Percentiles rank a stretch among this genome's conserved stretches.
Conservation (phyloP, 2,329 filamentous ascomycete species). For the Aspergillus fumigatiaffinis region DNA sequence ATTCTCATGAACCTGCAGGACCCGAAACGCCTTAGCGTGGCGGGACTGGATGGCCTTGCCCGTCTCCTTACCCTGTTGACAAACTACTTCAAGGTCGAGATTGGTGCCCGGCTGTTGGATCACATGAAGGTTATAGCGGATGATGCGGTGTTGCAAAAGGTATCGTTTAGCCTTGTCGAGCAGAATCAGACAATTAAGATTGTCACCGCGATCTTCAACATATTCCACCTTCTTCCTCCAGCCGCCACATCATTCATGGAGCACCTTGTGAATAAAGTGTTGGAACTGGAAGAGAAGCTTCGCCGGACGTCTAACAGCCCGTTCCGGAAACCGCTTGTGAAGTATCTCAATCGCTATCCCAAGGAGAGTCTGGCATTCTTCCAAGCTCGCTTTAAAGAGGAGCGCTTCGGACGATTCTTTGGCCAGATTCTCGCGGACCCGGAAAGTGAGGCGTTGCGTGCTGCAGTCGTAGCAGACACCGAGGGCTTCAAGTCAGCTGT, state of each 20-base stretch:
- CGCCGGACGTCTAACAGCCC: slow-evolving; percentile 86
- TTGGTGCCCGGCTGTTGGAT: slow-evolving; percentile 86
- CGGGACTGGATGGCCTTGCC: slow-evolving; percentile 86
- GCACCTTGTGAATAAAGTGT: slow-evolving; percentile 80
- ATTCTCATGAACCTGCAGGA: slow-evolving; percentile 97
- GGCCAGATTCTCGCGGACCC: slow-evolving; percentile 77
- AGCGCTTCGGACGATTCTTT: slow-evolving; percentile 85
- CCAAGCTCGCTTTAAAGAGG: slow-evolving; percentile 72
- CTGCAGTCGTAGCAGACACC: slow-evolving; percentile 68
- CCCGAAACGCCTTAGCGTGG: slow-evolving; percentile 80
- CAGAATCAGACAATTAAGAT: slow-evolving; percentile 92
- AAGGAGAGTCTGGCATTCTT: slow-evolving; percentile 82
- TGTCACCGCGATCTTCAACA: slow-evolving; percentile 89
- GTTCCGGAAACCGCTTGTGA: slow-evolving; percentile 84
- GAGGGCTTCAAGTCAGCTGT: slow-evolving; percentile 66
- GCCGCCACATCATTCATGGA: slow-evolving; percentile 90
- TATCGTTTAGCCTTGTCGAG: slow-evolving; percentile 92
- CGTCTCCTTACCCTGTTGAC: slow-evolving; percentile 86
- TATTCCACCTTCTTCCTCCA: slow-evolving; percentile 91
- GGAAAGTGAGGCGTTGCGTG: slow-evolving; percentile 69
- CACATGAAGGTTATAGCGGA: slow-evolving; percentile 91
- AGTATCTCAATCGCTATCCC: slow-evolving; percentile 89
- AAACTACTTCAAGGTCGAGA: slow-evolving; percentile 99
- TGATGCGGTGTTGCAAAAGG: slow-evolving; percentile 72
- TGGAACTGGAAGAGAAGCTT: slow-evolving; percentile 80